phyloP scores from a whole-genome alignment of 179 eudicot species.

The Amaranthus tricolor region DNA sequence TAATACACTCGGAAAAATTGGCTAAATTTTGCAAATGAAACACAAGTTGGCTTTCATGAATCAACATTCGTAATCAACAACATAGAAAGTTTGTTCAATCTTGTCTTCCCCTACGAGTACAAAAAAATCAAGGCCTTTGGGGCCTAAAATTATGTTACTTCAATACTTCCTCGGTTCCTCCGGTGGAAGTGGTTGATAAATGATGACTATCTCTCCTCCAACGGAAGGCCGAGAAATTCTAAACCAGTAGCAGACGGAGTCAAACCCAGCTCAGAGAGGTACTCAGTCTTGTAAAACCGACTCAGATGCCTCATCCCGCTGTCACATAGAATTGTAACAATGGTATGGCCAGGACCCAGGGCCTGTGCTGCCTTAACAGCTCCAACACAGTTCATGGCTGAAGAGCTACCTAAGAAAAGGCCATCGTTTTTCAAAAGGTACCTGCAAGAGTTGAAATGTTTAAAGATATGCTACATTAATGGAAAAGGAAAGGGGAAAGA shows the following conservation, averaged over 20 bases:
- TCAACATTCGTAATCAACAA: too few relatives aligned
- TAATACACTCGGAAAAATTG: too few relatives aligned
- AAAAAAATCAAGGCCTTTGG: too few relatives aligned
- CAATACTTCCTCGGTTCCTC: too few relatives aligned
- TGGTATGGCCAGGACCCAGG: constrained; percentile 87
- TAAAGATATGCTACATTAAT: background rate
- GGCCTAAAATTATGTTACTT: too few relatives aligned
- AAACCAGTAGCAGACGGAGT: constrained; percentile 59
- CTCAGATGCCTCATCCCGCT: constrained; percentile 95
- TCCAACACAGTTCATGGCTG: constrained; percentile 98
- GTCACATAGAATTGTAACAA: constrained; percentile 85
- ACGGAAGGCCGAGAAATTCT: constrained; percentile 51
- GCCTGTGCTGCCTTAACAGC: constrained; percentile 73
- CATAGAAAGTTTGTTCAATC: too few relatives aligned
- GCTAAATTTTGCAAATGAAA: too few relatives aligned
- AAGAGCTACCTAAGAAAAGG: constrained; percentile 88
- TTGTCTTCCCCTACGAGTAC: too few relatives aligned
- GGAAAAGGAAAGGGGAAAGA: background rate
- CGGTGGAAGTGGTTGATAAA: background rate
- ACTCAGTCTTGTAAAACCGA: constrained; percentile 60
- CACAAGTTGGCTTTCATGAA: too few relatives aligned
- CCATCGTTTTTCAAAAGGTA: constrained; percentile 87
- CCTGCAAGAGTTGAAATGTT: constrained; percentile 37
- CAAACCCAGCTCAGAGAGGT: constrained; percentile 63
- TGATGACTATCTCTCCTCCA: background rate